These are phyloP conservation scores for Globisporangium megalacanthum DNA, from an alignment of 352 stramenopile genomes.

Conservation along the genomic window DNA sequence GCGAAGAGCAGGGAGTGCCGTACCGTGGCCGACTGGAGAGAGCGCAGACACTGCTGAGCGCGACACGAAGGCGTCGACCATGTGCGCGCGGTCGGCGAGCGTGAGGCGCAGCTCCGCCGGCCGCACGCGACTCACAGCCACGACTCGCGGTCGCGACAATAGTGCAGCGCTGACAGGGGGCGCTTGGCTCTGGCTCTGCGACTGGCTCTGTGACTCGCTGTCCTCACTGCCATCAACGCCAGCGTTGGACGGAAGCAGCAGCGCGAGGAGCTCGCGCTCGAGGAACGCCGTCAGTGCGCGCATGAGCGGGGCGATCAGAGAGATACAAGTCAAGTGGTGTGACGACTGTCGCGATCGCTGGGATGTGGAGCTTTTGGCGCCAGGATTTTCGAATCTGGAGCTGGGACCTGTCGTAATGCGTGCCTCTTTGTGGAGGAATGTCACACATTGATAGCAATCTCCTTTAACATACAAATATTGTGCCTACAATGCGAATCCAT, in stretches of 20 bases:
- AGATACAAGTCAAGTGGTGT: no score
- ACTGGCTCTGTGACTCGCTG: slow-evolving; percentile 38
- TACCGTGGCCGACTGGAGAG: not conserved
- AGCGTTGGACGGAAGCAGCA: slow-evolving; percentile 37
- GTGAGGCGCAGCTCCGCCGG: slow-evolving; percentile 30
- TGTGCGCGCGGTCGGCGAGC: slow-evolving; percentile 43
- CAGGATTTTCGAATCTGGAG: not conserved
- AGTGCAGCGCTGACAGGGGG: not conserved
- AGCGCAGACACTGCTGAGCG: slow-evolving; percentile 8
- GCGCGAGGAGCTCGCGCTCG: slow-evolving; percentile 44
- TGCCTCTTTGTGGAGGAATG: no score
- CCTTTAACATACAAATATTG: no score
- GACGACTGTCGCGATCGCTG: not conserved
- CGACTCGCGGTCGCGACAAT: slow-evolving; percentile 27
- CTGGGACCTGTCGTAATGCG: not conserved
- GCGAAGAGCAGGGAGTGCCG: slow-evolving; percentile 30
- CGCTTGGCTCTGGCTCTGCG: slow-evolving; percentile 12
- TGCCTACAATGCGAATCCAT: no score
- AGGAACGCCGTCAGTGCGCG: slow-evolving; percentile 42
- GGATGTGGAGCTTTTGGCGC: not conserved
- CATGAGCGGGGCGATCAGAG: slow-evolving; percentile 9
- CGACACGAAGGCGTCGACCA: slow-evolving; percentile 48
- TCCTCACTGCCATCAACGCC: slow-evolving; percentile 41
- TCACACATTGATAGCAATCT: no score
- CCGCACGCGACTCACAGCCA: slow-evolving; percentile 47